These are phyloP conservation scores for Eimeria necatrix DNA, from an alignment of 169 alveolate genomes.

Conservation along the genomic window DNA sequence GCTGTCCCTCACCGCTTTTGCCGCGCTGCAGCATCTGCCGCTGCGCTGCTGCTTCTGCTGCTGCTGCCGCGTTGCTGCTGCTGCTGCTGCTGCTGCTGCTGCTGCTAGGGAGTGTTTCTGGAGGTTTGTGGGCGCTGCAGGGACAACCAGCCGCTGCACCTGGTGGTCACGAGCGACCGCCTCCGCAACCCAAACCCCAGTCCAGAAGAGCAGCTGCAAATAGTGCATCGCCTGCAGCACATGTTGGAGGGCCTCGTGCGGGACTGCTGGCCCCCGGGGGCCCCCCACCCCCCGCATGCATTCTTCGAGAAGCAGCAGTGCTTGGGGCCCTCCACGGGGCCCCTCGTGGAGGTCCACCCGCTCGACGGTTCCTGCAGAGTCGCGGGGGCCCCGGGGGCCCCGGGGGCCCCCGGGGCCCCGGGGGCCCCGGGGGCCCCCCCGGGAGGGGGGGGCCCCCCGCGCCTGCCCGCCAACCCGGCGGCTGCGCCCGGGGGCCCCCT, in stretches of 20 bases:
- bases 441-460: background rate
- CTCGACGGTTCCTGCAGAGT: conserved; percentile 23
- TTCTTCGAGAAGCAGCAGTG: conserved; percentile 62
- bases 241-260: conserved; percentile 62
- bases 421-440: background rate
- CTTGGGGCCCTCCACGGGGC: conserved; percentile 79
- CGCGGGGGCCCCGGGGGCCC: background rate
- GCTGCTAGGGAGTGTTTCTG: no score
- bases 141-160: conserved; percentile 78
- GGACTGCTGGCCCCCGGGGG: conserved; percentile 61
- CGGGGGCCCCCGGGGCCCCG: conserved; percentile 13
- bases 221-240: conserved; percentile 4
- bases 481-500: no score
- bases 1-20: no score
- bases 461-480: background rate
- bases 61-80: no score
- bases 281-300: conserved; percentile 5
- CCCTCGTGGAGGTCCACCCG: conserved; percentile 73
- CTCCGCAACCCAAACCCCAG: conserved; percentile 37
- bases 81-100: no score
- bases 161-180: conserved; percentile 68
- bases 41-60: no score
- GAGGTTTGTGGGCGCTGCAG: conserved; percentile 13
- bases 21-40: no score
- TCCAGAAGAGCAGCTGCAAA: conserved; percentile 47